A percentile compares a stretch with the other conserved stretches of the same genome.
Evolutionary conservation across 2,329 filamentous ascomycete genomes (phyloP).

Genomic region (Nemania sp.): DNA sequence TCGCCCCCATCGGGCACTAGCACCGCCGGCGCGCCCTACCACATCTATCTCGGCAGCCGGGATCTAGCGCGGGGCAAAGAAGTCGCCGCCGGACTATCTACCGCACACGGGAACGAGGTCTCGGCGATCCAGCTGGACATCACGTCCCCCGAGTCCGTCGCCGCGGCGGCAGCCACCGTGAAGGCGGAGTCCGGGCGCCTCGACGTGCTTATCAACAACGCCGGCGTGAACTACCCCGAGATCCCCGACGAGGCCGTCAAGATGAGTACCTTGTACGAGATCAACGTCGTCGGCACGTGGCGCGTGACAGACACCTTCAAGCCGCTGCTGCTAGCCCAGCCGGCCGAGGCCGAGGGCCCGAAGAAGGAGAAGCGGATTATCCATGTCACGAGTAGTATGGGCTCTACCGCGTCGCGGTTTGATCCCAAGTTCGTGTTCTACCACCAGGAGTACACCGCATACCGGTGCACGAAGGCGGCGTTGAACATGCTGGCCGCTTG

Average conservation of each 20-base stretch:
- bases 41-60: conserved; percentile 41
- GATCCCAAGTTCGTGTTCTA: conserved; percentile 30
- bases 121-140: conserved; percentile 41
- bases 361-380: conserved; percentile 39
- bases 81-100: background rate
- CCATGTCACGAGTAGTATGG: conserved; percentile 40
- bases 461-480: conserved; percentile 41
- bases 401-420: conserved; percentile 34
- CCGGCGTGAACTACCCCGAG: conserved; percentile 30
- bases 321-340: conserved; percentile 34
- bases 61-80: conserved; percentile 35
- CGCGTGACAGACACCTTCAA: conserved; percentile 39
- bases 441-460: conserved; percentile 24
- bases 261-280: conserved; percentile 37
- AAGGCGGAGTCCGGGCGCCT: conserved; percentile 35
- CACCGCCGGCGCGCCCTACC: conserved; percentile 36
- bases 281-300: conserved; percentile 39
- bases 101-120: conserved; percentile 37
- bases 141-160: conserved; percentile 35
- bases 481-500: conserved; percentile 43
- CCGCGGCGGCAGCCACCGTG: conserved; percentile 31
- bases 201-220: conserved; percentile 44
- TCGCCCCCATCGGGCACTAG: conserved; percentile 10
- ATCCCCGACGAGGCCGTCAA: conserved; percentile 31
- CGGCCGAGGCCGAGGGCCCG: background rate